These are phyloP conservation scores for Xylaria sp. DNA, from an alignment of 2,329 filamentous ascomycete species.

Conservation along the genomic window DNA sequence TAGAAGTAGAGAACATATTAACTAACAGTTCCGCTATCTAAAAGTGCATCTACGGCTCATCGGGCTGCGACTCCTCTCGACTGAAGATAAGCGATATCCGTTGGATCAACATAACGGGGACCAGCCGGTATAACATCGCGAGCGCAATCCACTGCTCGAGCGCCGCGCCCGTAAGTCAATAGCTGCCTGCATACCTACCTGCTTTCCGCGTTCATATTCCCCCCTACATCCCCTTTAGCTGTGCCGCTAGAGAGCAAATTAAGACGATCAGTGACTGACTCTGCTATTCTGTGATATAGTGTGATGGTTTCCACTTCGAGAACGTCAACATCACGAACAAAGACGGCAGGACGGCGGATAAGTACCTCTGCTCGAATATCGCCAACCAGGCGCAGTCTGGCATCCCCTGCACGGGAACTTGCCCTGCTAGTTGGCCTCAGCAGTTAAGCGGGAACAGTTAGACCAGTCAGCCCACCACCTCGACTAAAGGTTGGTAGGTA, in stretches of 20 bases:
- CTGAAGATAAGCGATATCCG: conserved; percentile 59
- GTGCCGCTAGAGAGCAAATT: background rate
- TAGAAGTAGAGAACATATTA: background rate
- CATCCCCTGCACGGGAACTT: conserved; percentile 52
- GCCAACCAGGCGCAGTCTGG: conserved; percentile 51
- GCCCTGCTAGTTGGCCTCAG: conserved; percentile 53
- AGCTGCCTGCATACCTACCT: background rate
- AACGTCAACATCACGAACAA: conserved; percentile 58
- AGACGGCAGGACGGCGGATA: conserved; percentile 52
- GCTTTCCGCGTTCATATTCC: background rate
- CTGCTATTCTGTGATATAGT: conserved; percentile 38
- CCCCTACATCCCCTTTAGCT: background rate
- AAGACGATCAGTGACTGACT: background rate
- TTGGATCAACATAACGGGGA: conserved; percentile 63
- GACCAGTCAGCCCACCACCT: background rate
- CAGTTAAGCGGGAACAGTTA: conserved; percentile 50
- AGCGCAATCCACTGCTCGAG: conserved; percentile 59
- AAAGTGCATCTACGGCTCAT: conserved; percentile 56
- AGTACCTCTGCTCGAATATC: conserved; percentile 59
- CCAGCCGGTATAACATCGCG: conserved; percentile 60
- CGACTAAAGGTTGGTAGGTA: background rate
- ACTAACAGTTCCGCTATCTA: conserved; percentile 1
- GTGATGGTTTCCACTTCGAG: conserved; percentile 58
- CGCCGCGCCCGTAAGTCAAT: conserved; percentile 47
- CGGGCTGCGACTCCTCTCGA: conserved; percentile 54